phyloP scores from a whole-genome alignment of 129 eudicot species.

The Tagetes erecta region DNA sequence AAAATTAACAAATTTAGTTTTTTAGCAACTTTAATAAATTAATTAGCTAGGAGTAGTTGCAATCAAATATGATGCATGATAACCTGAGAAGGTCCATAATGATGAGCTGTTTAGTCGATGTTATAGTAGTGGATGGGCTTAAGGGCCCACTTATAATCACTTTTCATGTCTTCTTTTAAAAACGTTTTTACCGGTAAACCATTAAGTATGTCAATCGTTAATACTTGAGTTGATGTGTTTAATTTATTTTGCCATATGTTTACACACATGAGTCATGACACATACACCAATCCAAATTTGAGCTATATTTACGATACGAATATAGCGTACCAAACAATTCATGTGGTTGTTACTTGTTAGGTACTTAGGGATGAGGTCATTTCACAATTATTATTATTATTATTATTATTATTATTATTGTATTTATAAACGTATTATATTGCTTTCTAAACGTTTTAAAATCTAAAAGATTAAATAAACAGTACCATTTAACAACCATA shows the following conservation, averaged over 20 bases:
- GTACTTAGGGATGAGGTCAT: neutral
- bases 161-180: neutral
- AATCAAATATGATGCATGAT: constrained; percentile 24
- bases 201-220: too few species aligned
- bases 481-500: neutral
- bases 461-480: neutral
- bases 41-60: neutral
- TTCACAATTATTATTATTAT: too few species aligned
- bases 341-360: neutral
- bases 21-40: neutral
- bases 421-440: neutral
- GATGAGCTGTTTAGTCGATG: neutral
- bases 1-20: neutral
- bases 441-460: neutral
- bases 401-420: neutral
- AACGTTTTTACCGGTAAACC: too few species aligned
- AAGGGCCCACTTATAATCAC: constrained; percentile 15
- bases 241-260: neutral
- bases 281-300: too few species aligned
- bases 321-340: neutral
- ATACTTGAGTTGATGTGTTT: too few species aligned
- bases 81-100: constrained; percentile 22
- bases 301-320: neutral
- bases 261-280: too few species aligned
- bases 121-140: constrained; percentile 11